A percentile compares a stretch with the other conserved stretches of the same genome.
These are phyloP conservation scores for Puccinia hordei DNA, from an alignment of 1,284 basidiomycete genomes.

Conservation along the genomic window DNA sequence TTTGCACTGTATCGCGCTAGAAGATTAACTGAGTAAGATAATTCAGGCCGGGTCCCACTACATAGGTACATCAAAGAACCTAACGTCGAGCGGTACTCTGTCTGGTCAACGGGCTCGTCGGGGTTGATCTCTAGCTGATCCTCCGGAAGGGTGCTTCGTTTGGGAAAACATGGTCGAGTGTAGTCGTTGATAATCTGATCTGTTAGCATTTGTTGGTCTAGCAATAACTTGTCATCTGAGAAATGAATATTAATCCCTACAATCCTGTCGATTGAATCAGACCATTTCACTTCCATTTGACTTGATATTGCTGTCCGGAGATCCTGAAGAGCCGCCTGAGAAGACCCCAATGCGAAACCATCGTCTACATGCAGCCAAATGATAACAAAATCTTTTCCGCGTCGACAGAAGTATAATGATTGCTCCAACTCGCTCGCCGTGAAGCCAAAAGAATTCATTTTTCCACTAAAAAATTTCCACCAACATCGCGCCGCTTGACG, in stretches of 20 bases:
- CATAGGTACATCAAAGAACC: no score
- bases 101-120: not conserved
- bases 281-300: not conserved
- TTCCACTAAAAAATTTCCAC: not conserved
- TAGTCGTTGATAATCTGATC: not conserved
- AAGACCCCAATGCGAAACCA: not conserved
- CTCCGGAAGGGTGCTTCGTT: not conserved
- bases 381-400: not conserved
- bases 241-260: not conserved
- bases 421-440: not conserved
- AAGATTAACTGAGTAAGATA: slow-evolving; percentile 1
- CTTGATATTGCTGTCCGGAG: not conserved
- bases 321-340: not conserved
- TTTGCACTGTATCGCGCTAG: not conserved
- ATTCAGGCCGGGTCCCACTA: not conserved
- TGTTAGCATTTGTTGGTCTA: not conserved
- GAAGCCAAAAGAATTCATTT: not conserved
- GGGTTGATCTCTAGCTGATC: not conserved
- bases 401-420: not conserved
- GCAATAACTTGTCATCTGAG: not conserved
- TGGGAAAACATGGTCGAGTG: not conserved
- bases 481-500: slow-evolving; percentile 28
- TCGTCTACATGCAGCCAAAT: slow-evolving; percentile 39
- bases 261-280: slow-evolving; percentile 2
- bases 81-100: not conserved